Conservation (phyloP, 495 filamentous ascomycete species). For the Astrothelium macrocarpum region DNA sequence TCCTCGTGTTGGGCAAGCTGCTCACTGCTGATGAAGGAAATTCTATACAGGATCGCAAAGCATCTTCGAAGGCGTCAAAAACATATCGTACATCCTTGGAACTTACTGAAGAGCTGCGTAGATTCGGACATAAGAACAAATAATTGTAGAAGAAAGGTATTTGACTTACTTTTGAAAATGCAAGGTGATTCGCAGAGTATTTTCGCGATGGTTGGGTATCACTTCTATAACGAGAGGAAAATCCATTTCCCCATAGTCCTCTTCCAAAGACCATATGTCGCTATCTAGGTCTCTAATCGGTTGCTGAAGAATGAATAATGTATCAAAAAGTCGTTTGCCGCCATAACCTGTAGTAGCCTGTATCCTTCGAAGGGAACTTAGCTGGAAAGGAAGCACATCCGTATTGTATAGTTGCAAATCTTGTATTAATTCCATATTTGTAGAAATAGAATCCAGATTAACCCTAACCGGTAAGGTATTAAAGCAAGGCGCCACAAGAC, state of each 20-base stretch:
- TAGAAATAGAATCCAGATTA: constrained; percentile 33
- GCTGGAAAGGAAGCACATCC: constrained; percentile 51
- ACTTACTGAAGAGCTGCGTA: constrained; percentile 34
- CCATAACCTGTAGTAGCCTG: constrained; percentile 38
- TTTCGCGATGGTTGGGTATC: neutral
- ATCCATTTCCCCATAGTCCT: constrained; percentile 69
- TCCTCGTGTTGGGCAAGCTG: constrained; percentile 8
- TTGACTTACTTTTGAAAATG: constrained; percentile 25
- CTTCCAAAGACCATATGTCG: constrained; percentile 52
- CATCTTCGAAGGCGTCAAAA: constrained; percentile 38
- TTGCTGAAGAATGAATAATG: constrained; percentile 63
- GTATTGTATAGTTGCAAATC: constrained; percentile 48
- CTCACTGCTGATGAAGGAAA: constrained; percentile 14
- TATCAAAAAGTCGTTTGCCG: constrained; percentile 56
- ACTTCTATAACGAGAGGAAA: constrained; percentile 18
- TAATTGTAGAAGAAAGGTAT: neutral
- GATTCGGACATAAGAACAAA: constrained; percentile 23
- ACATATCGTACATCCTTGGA: constrained; percentile 35
- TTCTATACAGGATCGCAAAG: constrained; percentile 18
- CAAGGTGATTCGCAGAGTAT: constrained; percentile 6
- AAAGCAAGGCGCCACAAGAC: constrained; percentile 76
- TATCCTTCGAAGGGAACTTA: constrained; percentile 57
- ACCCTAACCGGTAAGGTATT: constrained; percentile 76
- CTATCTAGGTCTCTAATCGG: constrained; percentile 40
- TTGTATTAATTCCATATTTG: constrained; percentile 43